Conservation (phyloP, 495 filamentous ascomycete species). For the Aspergillus diversus region DNA sequence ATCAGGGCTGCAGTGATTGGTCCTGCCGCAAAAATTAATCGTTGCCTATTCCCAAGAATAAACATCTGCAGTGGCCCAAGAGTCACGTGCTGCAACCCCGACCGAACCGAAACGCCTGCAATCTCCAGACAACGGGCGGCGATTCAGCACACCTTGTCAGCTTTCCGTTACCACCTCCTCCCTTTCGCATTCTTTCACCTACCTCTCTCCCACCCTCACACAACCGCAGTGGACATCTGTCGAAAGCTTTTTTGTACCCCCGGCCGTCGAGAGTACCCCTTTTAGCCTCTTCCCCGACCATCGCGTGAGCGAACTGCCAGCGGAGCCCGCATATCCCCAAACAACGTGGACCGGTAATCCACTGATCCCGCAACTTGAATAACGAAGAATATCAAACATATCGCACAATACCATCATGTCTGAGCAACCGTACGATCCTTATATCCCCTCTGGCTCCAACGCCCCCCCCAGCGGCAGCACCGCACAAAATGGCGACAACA, state of each 20-base stretch:
- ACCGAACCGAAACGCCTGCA: slow-evolving; percentile 34
- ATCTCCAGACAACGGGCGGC: slow-evolving; percentile 32
- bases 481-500: slow-evolving; percentile 63
- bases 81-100: slow-evolving; percentile 35
- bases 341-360: slow-evolving; percentile 28
- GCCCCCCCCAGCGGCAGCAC: slow-evolving; percentile 45
- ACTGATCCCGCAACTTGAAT: slow-evolving; percentile 20
- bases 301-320: slow-evolving; percentile 20
- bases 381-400: slow-evolving; percentile 23
- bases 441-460: slow-evolving; percentile 73
- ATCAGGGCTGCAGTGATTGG: slow-evolving; percentile 14
- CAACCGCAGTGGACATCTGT: slow-evolving; percentile 2
- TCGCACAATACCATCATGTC: slow-evolving; percentile 58
- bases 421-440: slow-evolving; percentile 86
- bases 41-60: slow-evolving; percentile 23
- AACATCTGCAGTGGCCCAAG: slow-evolving; percentile 16
- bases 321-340: slow-evolving; percentile 19
- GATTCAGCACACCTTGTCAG: slow-evolving; percentile 43
- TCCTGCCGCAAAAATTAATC: slow-evolving; percentile 9
- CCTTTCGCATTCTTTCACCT: slow-evolving; percentile 18
- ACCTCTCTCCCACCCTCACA: slow-evolving; percentile 11
- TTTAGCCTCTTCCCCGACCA: slow-evolving; percentile 14
- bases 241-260: slow-evolving; percentile 5
- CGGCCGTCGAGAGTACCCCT: background rate
- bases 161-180: slow-evolving; percentile 32